These are phyloP conservation scores for Penstemon eatonii DNA, from an alignment of 257 asterid genomes.

Conservation along the genomic window DNA sequence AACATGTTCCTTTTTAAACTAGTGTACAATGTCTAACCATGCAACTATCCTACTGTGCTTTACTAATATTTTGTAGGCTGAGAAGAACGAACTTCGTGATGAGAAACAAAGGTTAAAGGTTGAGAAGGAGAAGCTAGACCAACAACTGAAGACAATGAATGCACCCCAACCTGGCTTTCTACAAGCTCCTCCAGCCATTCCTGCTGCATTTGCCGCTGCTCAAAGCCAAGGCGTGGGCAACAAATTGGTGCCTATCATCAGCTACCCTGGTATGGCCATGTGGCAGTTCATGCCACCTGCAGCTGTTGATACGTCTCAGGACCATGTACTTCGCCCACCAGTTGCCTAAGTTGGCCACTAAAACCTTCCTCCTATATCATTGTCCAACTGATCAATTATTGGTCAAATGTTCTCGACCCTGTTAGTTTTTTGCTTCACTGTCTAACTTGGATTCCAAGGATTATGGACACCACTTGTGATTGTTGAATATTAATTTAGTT, in stretches of 20 bases:
- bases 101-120: constrained; percentile 88
- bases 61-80: constrained; percentile 47
- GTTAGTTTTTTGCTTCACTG: constrained; percentile 32
- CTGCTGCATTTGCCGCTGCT: constrained; percentile 68
- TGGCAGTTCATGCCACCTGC: constrained; percentile 99
- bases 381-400: constrained; percentile 35
- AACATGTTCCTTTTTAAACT: neutral
- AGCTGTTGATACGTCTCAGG: constrained; percentile 93
- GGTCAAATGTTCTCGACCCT: constrained; percentile 32
- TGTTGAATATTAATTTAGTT: constrained; percentile 32
- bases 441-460: constrained; percentile 47
- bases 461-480: constrained; percentile 36
- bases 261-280: constrained; percentile 96
- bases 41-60: neutral
- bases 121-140: constrained; percentile 92
- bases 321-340: constrained; percentile 96
- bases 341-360: constrained; percentile 62
- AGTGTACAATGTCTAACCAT: neutral
- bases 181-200: constrained; percentile 59
- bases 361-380: constrained; percentile 15
- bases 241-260: constrained; percentile 82
- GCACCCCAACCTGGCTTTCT: constrained; percentile 57
- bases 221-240: constrained; percentile 68
- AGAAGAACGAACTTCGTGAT: constrained; percentile 89
- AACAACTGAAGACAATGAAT: constrained; percentile 69